These are phyloP conservation scores for Pyrenophora tritici-repentis DNA, from an alignment of 2,329 filamentous ascomycete genomes.

Conservation along the genomic window DNA sequence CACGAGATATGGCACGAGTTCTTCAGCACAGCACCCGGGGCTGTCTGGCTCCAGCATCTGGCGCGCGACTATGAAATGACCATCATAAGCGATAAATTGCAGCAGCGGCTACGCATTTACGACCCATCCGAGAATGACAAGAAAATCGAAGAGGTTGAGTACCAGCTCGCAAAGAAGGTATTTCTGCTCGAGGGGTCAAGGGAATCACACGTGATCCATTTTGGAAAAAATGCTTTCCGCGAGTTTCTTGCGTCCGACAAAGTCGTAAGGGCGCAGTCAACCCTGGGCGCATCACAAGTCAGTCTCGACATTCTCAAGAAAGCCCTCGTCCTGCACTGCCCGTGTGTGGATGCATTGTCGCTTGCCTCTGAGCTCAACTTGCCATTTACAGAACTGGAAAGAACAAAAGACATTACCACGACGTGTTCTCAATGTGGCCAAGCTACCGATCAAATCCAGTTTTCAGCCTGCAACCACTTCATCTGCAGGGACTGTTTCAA, in stretches of 20 bases:
- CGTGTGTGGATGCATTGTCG: not conserved
- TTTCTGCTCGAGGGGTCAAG: not conserved
- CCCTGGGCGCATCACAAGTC: slow-evolving; percentile 2
- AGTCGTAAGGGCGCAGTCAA: not conserved
- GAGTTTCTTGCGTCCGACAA: slow-evolving; percentile 1
- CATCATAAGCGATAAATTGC: slow-evolving; percentile 8
- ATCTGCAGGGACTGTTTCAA: slow-evolving; percentile 23
- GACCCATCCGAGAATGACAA: not conserved
- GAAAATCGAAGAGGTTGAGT: too few species aligned
- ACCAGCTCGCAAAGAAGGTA: not conserved
- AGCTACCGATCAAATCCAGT: slow-evolving; percentile 4
- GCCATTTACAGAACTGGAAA: not conserved
- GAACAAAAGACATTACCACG: not conserved
- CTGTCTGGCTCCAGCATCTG: not conserved
- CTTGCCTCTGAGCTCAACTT: slow-evolving; percentile 3
- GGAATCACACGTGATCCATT: slow-evolving; percentile 1
- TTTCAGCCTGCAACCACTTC: slow-evolving; percentile 17
- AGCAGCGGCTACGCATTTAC: slow-evolving; percentile 9
- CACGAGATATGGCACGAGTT: slow-evolving; percentile 15
- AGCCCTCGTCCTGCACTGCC: slow-evolving; percentile 5
- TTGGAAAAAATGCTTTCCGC: not conserved
- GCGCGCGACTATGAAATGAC: not conserved
- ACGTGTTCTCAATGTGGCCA: slow-evolving; percentile 5
- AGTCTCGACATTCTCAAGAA: slow-evolving; percentile 9
- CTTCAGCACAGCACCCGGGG: slow-evolving; percentile 6